Base-by-base conservation (phyloP, 768 basidiomycete species). In the Termitomyces sp. region DNA sequence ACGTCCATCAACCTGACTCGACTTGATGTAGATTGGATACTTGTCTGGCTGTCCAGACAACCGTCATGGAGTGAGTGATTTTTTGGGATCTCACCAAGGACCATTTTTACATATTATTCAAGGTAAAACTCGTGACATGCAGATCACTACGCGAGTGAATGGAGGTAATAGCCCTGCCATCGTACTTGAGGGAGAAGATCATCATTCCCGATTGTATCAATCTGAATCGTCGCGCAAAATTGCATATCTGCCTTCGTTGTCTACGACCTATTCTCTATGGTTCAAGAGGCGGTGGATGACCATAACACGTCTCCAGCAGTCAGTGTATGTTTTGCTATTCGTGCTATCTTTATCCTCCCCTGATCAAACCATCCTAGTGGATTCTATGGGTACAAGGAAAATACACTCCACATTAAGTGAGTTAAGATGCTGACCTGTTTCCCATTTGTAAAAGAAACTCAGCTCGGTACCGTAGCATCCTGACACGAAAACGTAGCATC, bases 31-130 rank as follows among this genome's bases (percentile, higher is more conserved):
- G 81, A 72, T 2, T 86, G 83, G 84, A 73, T 85, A 49, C 71
- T 83, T 67, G 68, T 73, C 42, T 85, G 83, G 82, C 58, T 84
- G 0, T 77, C 81, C n/a, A 73, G 72, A 45, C 77, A 80, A 34
- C 78, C 79, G 12, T 68, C 76, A 15, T 84, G 80, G 80, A 69
- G 81, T 78, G 53, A 55, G 80, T 7, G 12, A 14, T 21, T 37
- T 17, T 11, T 40, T 9, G 7, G 11, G 28, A 28, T 7, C 8
- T 14, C n/a, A n/a, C n/a, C n/a, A 22, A 34, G 3, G 35, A 8
- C 51, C 17, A 14, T 19, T 6, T 22, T 40, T 17, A 32, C n/a
- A 41, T 40, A 22, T 21, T 6, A 9, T 7, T 34, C 26, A 24
- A 77, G 77, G 65, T 48, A 68, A 70, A 48, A 74, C 76, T 24